phyloP scores from a whole-genome alignment of 225 moss, liverwort and hornwort species.

The Antitrichia curtipendula region DNA sequence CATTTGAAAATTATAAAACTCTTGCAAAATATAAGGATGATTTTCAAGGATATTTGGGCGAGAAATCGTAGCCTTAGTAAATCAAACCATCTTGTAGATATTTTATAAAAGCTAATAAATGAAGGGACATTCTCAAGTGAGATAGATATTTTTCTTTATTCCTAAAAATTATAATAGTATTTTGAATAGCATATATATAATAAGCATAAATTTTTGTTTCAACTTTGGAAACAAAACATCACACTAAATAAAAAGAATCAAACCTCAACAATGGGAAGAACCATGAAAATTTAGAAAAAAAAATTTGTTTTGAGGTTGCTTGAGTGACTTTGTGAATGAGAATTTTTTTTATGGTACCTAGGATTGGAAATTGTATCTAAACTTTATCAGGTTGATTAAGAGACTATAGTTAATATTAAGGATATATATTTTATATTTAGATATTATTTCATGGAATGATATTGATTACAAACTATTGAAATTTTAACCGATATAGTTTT shows the following conservation, averaged over 20 bases:
- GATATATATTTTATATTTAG: not conserved
- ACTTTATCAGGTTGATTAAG: not conserved
- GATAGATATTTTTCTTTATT: not conserved
- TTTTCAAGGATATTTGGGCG: not conserved
- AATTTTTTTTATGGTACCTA: fast-evolving
- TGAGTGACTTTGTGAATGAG: fast-evolving
- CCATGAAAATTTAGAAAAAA: not conserved
- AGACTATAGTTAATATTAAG: fast-evolving
- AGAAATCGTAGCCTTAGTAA: not conserved
- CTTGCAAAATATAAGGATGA: fast-evolving
- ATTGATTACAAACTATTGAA: not conserved
- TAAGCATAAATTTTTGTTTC: fast-evolving
- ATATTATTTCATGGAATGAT: not conserved
- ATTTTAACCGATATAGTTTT: not conserved
- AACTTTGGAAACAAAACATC: fast-evolving
- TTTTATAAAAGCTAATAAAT: not conserved
- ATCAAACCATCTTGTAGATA: not conserved
- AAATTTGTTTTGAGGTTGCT: not conserved
- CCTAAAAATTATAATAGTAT: not conserved
- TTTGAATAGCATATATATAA: not conserved
- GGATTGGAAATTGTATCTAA: not conserved
- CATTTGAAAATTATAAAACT: fast-evolving
- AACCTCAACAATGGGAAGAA: not conserved
- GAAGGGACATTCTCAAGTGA: not conserved
- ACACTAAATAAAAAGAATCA: fast-evolving